Base-by-base conservation (phyloP, 176 grass and related monocot species). In the Otatea glauca region DNA sequence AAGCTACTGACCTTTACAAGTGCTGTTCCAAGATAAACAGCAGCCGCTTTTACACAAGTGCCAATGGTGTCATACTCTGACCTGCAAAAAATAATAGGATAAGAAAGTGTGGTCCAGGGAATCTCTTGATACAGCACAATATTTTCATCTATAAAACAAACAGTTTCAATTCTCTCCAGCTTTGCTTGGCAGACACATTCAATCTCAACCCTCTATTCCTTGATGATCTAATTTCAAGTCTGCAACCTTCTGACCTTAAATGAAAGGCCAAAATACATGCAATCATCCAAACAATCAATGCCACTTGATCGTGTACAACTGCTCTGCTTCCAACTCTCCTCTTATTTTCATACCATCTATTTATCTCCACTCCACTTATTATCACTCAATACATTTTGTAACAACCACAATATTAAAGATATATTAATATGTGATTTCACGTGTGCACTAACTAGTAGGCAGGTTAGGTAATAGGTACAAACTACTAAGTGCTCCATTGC, bases 61-160 rank as follows among this genome's bases (percentile, higher is more conserved):
- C 93, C 96, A 56, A 99, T 89, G 5, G 96, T 99, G 48, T 96
- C 96, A 92, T 99, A 96, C 63, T 99, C 96, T 50, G 96, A 99
- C 86, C 96, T 99, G 82, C 72, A 92, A 79, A 24, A 42, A 70
- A 70, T 85, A 47, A 58, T 32, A 48, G 82, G 2, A 24, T 81
- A 53, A 68, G 44, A 25, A 61, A 61, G 9, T 81, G 43, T 5
- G 23, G 18, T 44, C 14, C 18, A 76, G 71, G 32, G 53, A 80
- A 27, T 43, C 39, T 39, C 58, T 62, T 41, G 32, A 76, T 23
- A 53, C 7, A 34, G 23, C 77, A 65, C 8, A 63, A 5, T 32
- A 68, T 37, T 80, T 85, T 85, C 17, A 75, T 69, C 1, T 75
- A 88, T 47, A 79, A 65, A 78, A 41, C 14, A 9, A 21, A 23